phyloP scores from a whole-genome alignment of 1,284 basidiomycete genomes.

The Cryptococcus sp. region DNA sequence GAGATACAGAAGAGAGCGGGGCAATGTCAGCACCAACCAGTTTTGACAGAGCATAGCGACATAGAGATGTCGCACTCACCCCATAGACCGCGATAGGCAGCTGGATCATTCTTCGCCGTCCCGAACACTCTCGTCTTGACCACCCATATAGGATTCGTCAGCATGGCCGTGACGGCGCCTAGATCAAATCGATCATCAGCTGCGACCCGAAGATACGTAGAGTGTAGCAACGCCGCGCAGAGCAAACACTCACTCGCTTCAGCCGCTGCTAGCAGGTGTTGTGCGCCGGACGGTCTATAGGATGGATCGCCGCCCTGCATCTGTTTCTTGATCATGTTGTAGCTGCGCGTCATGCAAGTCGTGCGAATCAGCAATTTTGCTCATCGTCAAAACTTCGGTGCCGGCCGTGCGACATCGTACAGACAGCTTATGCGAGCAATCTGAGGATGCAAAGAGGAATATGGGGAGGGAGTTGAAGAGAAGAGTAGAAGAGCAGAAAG shows the following conservation, averaged over 20 bases:
- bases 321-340: slow-evolving; percentile 88
- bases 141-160: slow-evolving; percentile 99
- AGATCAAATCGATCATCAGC: neutral
- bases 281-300: slow-evolving; percentile 65
- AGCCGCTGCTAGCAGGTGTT: slow-evolving; percentile 87
- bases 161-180: slow-evolving; percentile 89
- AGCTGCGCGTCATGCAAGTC: slow-evolving; percentile 59
- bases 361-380: neutral
- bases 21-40: neutral
- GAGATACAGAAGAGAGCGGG: neutral
- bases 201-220: neutral
- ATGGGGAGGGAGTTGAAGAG: no score
- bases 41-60: neutral
- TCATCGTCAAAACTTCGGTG: slow-evolving; percentile 1
- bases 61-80: slow-evolving; percentile 59
- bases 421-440: neutral
- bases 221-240: neutral
- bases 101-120: slow-evolving; percentile 65
- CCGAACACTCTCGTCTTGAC: slow-evolving; percentile 98
- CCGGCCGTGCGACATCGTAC: no score
- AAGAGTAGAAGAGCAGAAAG: no score
- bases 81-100: slow-evolving; percentile 75
- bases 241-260: slow-evolving; percentile 75
- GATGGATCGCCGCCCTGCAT: slow-evolving; percentile 53
- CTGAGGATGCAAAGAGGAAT: no score